phyloP scores from a whole-genome alignment of 495 filamentous ascomycete genomes.

The Annulohypoxylon stygium region DNA sequence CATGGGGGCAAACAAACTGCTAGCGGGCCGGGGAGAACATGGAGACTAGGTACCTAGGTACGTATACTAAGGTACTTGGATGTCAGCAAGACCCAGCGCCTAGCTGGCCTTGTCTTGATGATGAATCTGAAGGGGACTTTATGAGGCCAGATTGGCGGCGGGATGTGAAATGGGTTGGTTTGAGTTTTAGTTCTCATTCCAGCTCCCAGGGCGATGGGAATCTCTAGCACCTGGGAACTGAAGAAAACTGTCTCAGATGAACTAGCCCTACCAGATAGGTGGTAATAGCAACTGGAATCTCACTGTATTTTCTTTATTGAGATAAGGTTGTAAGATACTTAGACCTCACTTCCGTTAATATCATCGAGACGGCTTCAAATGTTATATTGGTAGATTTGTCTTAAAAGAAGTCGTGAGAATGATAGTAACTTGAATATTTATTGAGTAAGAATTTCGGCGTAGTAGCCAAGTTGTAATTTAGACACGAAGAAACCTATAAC shows the following conservation, averaged over 20 bases:
- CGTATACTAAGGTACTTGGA: not conserved
- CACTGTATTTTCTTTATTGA: not conserved
- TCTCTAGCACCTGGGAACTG: conserved; percentile 2
- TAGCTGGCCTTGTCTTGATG: not conserved
- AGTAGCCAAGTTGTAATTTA: not conserved
- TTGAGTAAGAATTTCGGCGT: not conserved
- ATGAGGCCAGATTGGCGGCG: not conserved
- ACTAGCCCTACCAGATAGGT: not conserved
- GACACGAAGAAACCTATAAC: conserved; percentile 22
- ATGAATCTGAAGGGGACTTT: not conserved
- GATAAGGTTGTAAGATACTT: no score
- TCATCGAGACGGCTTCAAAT: no score
- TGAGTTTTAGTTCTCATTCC: not conserved
- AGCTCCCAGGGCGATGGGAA: not conserved
- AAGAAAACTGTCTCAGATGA: not conserved
- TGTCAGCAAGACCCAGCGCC: not conserved
- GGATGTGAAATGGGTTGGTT: not conserved
- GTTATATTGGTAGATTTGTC: no score
- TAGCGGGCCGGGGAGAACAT: not conserved
- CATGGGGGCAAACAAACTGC: not conserved
- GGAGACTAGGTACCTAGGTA: not conserved
- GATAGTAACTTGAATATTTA: not conserved
- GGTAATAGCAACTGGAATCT: not conserved
- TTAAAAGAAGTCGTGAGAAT: not conserved
- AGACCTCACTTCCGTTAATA: no score